Base-by-base conservation (phyloP, 176 grass and related monocot species). In the Guadua angustifolia region DNA sequence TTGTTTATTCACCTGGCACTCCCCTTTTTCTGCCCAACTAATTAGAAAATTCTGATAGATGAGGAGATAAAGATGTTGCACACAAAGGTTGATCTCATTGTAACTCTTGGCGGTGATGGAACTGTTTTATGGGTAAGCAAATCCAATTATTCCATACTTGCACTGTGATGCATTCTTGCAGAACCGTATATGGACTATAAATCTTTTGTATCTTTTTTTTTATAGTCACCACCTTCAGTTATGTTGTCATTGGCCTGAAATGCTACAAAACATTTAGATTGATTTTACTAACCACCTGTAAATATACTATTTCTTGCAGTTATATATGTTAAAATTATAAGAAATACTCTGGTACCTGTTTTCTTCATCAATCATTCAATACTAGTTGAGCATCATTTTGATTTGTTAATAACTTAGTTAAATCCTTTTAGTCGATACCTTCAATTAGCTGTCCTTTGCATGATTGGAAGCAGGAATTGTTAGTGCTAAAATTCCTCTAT, bases 101-200 rank as follows among this genome's bases (percentile, higher is more conserved):
- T 95, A 79, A 98, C 93, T 69, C 95, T 98, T 74, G 95, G 95
- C 0, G 95, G 95, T 77, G 95, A 98, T 78, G 95, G 95, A 80
- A 98, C 93, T 79, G 95, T 98, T 88, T 66, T 98, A 26, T 98
- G 95, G 95, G 95, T 98, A 98, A 61, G 87, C 6, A 67, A 83
- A 45, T 70, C 44, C 18, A 62, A 9, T 80, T 55, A 1, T 84
- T 83, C 60, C 19, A 38, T 65, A 66, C 2, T 16, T 71, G 6
- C 4, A 2, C 36, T 81, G 51, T 71, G 36, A 63, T 69, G 19
- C 22, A 24, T 45, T 3, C 32, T 70, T 62, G 40, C 19, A 81
- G 10, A 52, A 75, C 70, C 10, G 52, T 79, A 46, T 74, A 21
- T 18, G 16, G 29, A 25, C 2, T 15, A 4, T 9, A 24, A 58